phyloP scores from a whole-genome alignment of 306 rosid genomes.

The Vicia sativa region DNA sequence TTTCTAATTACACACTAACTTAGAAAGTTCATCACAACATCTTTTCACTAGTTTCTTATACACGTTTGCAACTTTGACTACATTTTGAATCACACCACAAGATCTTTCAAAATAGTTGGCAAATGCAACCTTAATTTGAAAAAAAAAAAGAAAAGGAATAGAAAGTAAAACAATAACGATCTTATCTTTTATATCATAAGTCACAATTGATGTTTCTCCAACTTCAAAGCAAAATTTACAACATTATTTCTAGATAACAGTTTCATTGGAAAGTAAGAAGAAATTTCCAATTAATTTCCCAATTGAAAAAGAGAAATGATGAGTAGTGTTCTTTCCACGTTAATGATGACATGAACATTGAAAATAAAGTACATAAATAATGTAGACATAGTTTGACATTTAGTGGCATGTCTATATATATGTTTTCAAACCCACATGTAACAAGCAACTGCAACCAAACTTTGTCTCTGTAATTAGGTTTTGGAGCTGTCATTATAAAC shows the following conservation, averaged over 20 bases:
- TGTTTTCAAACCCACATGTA: slow-evolving; percentile 47
- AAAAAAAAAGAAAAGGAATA: neutral
- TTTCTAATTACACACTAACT: neutral
- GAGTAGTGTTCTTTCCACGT: slow-evolving; percentile 36
- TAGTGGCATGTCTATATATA: slow-evolving; percentile 34
- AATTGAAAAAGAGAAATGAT: slow-evolving; percentile 23
- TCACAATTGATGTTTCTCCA: slow-evolving; percentile 44
- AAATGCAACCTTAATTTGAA: slow-evolving; percentile 41
- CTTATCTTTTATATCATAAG: slow-evolving; percentile 21
- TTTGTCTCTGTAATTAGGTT: slow-evolving; percentile 45
- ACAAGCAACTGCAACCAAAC: slow-evolving; percentile 50
- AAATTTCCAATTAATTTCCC: slow-evolving; percentile 11
- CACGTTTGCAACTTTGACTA: slow-evolving; percentile 44
- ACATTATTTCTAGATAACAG: slow-evolving; percentile 18
- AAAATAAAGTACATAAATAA: slow-evolving; percentile 25
- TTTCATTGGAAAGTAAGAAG: slow-evolving; percentile 11
- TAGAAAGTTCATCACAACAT: neutral
- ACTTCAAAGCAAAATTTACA: slow-evolving; percentile 33
- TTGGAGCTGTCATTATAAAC: slow-evolving; percentile 43
- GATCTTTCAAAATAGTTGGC: slow-evolving; percentile 60
- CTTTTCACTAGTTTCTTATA: slow-evolving; percentile 3
- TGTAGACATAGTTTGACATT: slow-evolving; percentile 39
- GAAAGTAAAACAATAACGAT: slow-evolving; percentile 6
- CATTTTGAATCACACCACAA: slow-evolving; percentile 51
- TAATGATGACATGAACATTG: slow-evolving; percentile 38